phyloP scores from a whole-genome alignment of 2,329 filamentous ascomycete species.

The Penicillium occitanis region DNA sequence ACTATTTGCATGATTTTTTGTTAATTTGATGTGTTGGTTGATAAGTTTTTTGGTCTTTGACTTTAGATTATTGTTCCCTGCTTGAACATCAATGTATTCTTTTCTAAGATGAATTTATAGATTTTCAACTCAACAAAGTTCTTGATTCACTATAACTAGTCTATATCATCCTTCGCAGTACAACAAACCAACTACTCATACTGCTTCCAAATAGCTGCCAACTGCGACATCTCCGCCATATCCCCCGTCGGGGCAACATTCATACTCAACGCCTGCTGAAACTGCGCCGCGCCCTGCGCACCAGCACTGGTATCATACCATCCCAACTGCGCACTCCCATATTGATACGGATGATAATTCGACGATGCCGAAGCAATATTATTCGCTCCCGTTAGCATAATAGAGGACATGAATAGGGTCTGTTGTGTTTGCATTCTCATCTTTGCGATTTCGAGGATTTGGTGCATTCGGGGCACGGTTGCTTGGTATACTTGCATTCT shows the following conservation, averaged over 20 bases:
- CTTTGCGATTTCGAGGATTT: conserved; percentile 16
- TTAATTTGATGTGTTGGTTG: not conserved
- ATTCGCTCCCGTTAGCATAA: conserved; percentile 14
- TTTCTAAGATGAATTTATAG: not conserved
- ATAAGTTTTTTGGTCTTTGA: not conserved
- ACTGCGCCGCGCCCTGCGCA: conserved; percentile 18
- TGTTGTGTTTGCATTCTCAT: conserved; percentile 15
- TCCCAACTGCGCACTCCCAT: conserved; percentile 13
- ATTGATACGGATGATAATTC: not conserved
- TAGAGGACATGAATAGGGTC: conserved; percentile 15
- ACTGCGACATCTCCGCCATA: conserved; percentile 17
- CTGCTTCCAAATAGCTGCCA: conserved; percentile 15
- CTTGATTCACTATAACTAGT: not conserved
- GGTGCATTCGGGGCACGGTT: conserved; percentile 18
- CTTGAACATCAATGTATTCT: not conserved
- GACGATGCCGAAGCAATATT: conserved; percentile 13
- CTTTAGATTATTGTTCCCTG: not conserved
- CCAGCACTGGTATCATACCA: conserved; percentile 15
- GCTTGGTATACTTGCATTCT: conserved; percentile 13
- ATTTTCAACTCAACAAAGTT: too few species aligned
- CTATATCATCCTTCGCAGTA: not conserved
- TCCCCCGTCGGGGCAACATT: conserved; percentile 17
- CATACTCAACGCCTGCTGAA: conserved; percentile 17
- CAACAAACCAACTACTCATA: conserved; percentile 8
- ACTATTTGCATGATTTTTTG: not conserved